phyloP scores from a whole-genome alignment of 2,329 filamentous ascomycete genomes.

The Botrytis elliptica region DNA sequence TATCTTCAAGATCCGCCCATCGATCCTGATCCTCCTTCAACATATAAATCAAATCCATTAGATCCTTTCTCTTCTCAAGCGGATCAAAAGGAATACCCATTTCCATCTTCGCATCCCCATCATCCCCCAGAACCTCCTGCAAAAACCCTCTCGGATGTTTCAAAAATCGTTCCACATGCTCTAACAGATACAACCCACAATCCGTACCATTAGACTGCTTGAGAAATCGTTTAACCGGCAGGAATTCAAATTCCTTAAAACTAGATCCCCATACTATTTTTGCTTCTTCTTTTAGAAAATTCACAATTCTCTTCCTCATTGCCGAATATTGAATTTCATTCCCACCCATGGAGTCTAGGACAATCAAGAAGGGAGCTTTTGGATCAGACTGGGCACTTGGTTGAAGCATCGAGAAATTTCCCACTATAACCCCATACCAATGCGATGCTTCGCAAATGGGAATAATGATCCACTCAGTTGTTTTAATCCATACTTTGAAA shows the following conservation, averaged over 20 bases:
- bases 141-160: neutral
- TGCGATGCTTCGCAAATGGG: neutral
- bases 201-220: neutral
- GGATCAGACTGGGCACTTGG: neutral
- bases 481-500: neutral
- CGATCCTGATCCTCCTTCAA: neutral
- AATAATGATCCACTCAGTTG: neutral
- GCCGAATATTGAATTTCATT: neutral
- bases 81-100: neutral
- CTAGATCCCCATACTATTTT: neutral
- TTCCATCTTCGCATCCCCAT: neutral
- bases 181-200: neutral
- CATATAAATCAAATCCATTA: neutral
- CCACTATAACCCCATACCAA: neutral
- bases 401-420: neutral
- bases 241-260: neutral
- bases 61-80: neutral
- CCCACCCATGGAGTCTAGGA: neutral
- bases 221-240: neutral
- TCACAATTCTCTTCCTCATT: neutral
- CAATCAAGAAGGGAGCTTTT: neutral
- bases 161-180: neutral
- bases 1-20: neutral
- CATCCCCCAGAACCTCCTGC: neutral
- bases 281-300: neutral